phyloP scores from a whole-genome alignment of 768 basidiomycete species.

The Hypholoma fasciculare region DNA sequence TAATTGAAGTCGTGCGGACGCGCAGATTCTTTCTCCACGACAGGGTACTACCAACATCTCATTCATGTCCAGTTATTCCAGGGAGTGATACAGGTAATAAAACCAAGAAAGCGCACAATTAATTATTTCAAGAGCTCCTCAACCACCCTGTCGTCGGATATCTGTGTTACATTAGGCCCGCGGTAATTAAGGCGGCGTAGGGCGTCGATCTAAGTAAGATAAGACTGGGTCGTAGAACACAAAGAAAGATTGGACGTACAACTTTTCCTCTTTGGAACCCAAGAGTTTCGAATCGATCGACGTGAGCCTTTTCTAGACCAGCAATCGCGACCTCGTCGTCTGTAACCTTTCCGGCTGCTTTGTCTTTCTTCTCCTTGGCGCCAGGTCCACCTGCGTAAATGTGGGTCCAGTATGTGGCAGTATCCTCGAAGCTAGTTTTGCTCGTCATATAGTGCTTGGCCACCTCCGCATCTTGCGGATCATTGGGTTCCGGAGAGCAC shows the following conservation, averaged over 20 bases:
- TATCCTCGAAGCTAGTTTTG: conserved; percentile 85
- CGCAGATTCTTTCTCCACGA: no score
- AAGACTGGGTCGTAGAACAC: background rate
- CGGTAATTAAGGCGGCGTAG: conserved; percentile 87
- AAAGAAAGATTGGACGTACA: conserved; percentile 48
- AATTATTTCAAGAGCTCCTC: conserved; percentile 76
- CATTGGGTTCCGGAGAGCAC: conserved; percentile 92
- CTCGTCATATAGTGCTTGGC: conserved; percentile 96
- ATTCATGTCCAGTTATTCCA: no score
- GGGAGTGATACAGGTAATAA: background rate
- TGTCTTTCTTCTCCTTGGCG: conserved; percentile 40
- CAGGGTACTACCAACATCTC: no score
- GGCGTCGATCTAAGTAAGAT: conserved; percentile 70
- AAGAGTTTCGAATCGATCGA: conserved; percentile 78
- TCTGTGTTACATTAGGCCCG: conserved; percentile 75
- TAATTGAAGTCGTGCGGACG: no score
- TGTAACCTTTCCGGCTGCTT: conserved; percentile 42
- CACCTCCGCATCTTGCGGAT: conserved; percentile 97
- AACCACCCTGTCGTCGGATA: conserved; percentile 80
- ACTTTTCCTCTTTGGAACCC: conserved; percentile 86
- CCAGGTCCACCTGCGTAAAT: conserved; percentile 82
- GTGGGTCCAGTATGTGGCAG: conserved; percentile 92
- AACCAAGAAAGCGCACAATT: conserved; percentile 1
- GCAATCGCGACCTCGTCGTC: conserved; percentile 71
- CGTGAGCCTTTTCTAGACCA: conserved; percentile 80